Percentiles rank a stretch among this genome's conserved stretches.
Evolutionary conservation across 1,284 basidiomycete species (phyloP).

Genomic region (Vanrija sp.): DNA sequence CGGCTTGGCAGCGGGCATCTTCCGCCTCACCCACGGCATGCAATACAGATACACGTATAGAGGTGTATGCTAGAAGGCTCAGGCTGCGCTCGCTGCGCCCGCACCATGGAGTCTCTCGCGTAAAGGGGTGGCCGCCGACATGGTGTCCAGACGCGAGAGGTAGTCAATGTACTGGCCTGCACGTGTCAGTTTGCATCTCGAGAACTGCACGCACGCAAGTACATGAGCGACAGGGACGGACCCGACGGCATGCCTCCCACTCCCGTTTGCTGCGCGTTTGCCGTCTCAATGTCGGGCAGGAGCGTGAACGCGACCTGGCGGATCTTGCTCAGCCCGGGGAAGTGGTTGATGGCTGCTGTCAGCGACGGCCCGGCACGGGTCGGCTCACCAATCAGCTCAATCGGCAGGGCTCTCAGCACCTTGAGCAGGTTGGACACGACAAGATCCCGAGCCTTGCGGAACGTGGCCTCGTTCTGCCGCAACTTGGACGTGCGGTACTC

Average conservation of each 20-base stretch:
- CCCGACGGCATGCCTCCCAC: background rate
- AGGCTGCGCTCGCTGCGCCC: too few relatives aligned
- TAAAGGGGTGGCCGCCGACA: background rate
- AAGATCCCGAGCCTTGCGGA: background rate
- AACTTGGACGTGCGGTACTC: background rate
- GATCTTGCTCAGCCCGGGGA: slow-evolving; percentile 70
- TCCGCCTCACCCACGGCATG: too few relatives aligned
- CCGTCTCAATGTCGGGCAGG: slow-evolving; percentile 55
- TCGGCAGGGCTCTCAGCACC: background rate
- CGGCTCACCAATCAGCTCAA: background rate
- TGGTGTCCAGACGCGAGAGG: background rate
- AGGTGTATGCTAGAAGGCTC: too few relatives aligned
- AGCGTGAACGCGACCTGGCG: slow-evolving; percentile 81
- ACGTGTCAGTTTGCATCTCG: background rate
- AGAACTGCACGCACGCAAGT: background rate
- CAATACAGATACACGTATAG: too few relatives aligned
- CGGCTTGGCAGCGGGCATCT: too few relatives aligned
- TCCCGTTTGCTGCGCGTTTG: too few relatives aligned
- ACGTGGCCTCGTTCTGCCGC: background rate
- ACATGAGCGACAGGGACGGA: background rate
- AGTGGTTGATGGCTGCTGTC: slow-evolving; percentile 64
- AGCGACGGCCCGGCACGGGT: background rate
- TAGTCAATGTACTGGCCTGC: slow-evolving; percentile 3
- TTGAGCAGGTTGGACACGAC: background rate
- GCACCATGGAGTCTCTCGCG: too few relatives aligned